Base-by-base conservation (phyloP, 352 stramenopile genomes). In the Pythium vanterpoolii region DNA sequence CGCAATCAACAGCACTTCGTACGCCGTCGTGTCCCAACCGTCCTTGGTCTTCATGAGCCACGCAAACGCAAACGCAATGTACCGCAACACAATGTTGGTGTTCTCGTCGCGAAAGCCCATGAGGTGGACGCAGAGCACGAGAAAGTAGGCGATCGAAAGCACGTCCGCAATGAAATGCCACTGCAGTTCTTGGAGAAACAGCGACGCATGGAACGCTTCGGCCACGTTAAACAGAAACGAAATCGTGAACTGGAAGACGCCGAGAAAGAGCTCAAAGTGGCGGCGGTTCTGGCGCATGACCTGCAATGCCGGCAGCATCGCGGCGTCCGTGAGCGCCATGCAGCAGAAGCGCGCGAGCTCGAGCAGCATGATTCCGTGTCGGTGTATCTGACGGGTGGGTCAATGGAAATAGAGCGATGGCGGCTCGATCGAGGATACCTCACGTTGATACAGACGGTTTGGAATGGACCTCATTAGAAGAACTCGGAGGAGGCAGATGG, bases 241-340 rank as follows among this genome's bases (percentile, higher is more conserved):
- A 39, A 92, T 84, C n/a, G 70, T 38, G 23, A 96, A 71, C 59
- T 96, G 86, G 63, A 94, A 78, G 46, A 91, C 57, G 51, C 87
- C 87, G n/a, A 96, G 68, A 56, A 95, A 96, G 58, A 96, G 72
- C 79, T 96, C 87, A 59, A 96, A 96, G 69, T 96, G 87, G 10
- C 86, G 83, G 42, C 86, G 77, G 60, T 94, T 94, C 45, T 68
- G 64, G 68, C 81, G 79, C 84, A 94, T 92, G 38, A 94, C 76
- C 45, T 72, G 58, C 47, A 94, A 76, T 60, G 84, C 81, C 45
- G 84, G 84, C 45, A 92, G 57, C 74, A 94, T 90, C 27, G 79
- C 78, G 10, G 70, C 70, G 57, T 93, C 79, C 40, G 81, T 90
- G 30, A 93, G 70, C 61, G 76, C 79, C 50, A 90, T 60, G 68